Percentiles rank a stretch among this genome's conserved stretches.
phyloP scores from a whole-genome alignment of 2,329 filamentous ascomycete species.

The Fusarium keratoplasticum region DNA sequence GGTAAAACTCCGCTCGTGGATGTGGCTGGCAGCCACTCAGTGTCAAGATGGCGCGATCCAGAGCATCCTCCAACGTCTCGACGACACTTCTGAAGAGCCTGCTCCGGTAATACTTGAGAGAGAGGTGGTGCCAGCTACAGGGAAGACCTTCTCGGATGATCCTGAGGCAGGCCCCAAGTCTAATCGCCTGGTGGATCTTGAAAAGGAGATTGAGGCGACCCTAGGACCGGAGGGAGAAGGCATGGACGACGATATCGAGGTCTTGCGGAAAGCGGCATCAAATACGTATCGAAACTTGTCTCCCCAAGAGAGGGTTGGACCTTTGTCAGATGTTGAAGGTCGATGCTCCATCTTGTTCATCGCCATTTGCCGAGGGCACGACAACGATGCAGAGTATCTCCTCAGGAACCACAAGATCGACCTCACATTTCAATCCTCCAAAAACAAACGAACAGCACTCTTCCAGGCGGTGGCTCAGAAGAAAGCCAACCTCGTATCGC shows the following conservation, averaged over 20 bases:
- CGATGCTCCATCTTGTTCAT: neutral
- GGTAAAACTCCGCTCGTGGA: neutral
- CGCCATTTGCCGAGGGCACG: neutral
- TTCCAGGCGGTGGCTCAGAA: neutral
- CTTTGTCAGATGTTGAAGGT: neutral
- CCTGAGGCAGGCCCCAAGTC: neutral
- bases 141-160: neutral
- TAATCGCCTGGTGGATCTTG: neutral
- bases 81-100: neutral
- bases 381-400: neutral
- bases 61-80: neutral
- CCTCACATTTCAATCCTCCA: neutral
- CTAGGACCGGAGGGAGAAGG: neutral
- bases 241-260: neutral
- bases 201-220: neutral
- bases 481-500: neutral
- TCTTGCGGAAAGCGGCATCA: neutral
- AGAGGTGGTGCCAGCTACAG: neutral
- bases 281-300: neutral
- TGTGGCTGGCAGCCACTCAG: neutral
- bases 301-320: neutral
- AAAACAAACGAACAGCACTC: neutral
- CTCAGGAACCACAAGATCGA: neutral
- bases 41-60: neutral
- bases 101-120: neutral